Percentiles rank a stretch among this genome's conserved stretches.
Conservation (phyloP, 2,329 filamentous ascomycete species). For the Sordariomycetes sp. region DNA sequence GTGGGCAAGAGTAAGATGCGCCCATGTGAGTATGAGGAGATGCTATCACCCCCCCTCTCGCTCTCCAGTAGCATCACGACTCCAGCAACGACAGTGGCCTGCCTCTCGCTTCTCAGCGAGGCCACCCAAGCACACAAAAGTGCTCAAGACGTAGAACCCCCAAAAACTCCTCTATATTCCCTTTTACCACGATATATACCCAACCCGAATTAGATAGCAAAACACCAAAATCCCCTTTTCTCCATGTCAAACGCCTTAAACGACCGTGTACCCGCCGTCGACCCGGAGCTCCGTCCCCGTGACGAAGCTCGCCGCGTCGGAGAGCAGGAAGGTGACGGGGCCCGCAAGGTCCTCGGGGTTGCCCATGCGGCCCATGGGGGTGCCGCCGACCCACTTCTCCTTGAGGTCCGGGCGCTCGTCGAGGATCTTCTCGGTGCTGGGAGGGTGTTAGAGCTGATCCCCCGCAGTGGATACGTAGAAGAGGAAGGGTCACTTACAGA, state of each 20-base stretch:
- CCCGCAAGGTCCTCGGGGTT: slow-evolving; percentile 87
- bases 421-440: slow-evolving; percentile 81
- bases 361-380: slow-evolving; percentile 90
- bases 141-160: too few relatives aligned
- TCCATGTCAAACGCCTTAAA: background rate
- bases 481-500: slow-evolving; percentile 36
- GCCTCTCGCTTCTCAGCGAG: too few relatives aligned
- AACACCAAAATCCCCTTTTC: background rate
- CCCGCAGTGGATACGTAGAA: too few relatives aligned
- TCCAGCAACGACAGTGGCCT: too few relatives aligned
- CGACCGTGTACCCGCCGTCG: slow-evolving; percentile 75
- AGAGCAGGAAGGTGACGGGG: slow-evolving; percentile 74
- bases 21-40: too few relatives aligned
- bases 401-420: slow-evolving; percentile 86
- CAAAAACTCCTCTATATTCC: too few relatives aligned
- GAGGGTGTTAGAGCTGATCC: slow-evolving; percentile 4
- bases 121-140: too few relatives aligned
- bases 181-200: background rate
- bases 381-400: slow-evolving; percentile 81
- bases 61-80: too few relatives aligned
- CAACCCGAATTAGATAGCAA: background rate
- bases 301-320: slow-evolving; percentile 64
- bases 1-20: too few relatives aligned
- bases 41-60: too few relatives aligned
- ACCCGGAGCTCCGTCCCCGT: slow-evolving; percentile 64